Conservation (phyloP, 2,329 filamentous ascomycete species). For the Hypoxylon sp. region DNA sequence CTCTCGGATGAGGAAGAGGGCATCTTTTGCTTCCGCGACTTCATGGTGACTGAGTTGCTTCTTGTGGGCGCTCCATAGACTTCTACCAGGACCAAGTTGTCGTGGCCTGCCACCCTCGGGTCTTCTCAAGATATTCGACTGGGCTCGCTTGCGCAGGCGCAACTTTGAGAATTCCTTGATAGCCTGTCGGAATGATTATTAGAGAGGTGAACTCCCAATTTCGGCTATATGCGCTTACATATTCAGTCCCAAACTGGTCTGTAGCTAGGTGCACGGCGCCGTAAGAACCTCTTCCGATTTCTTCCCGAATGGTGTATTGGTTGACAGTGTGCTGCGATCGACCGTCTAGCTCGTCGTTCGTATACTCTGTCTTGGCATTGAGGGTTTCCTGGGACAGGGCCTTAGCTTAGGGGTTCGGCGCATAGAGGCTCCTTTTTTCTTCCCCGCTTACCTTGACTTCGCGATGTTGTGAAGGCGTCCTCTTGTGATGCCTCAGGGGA, state of each 20-base stretch:
- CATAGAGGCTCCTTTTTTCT: conserved; percentile 1
- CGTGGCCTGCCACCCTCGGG: conserved; percentile 56
- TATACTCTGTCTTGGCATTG: conserved; percentile 87
- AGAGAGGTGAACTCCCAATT: conserved; percentile 15
- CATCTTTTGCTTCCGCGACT: conserved; percentile 70
- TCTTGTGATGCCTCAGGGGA: conserved; percentile 65
- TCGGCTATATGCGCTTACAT: conserved; percentile 65
- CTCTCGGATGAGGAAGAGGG: conserved; percentile 88
- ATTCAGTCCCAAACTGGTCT: conserved; percentile 93
- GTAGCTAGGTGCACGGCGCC: conserved; percentile 89
- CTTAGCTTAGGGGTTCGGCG: conserved; percentile 17
- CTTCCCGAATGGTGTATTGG: conserved; percentile 91
- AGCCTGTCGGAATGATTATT: conserved; percentile 64
- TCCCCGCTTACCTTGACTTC: conserved; percentile 61
- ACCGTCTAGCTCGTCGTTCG: conserved; percentile 84
- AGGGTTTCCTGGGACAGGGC: conserved; percentile 76
- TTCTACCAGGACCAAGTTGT: conserved; percentile 43
- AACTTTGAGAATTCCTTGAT: conserved; percentile 98
- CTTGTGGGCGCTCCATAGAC: conserved; percentile 41
- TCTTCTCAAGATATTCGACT: conserved; percentile 80
- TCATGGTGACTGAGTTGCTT: conserved; percentile 52
- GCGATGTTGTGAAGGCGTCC: conserved; percentile 65
- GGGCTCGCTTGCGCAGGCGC: conserved; percentile 84
- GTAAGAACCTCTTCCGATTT: conserved; percentile 97
- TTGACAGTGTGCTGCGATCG: conserved; percentile 84